Evolutionary conservation across 192 early-diverging fungal species (phyloP).

Genomic region (Rhizoclosmatium sp.): DNA sequence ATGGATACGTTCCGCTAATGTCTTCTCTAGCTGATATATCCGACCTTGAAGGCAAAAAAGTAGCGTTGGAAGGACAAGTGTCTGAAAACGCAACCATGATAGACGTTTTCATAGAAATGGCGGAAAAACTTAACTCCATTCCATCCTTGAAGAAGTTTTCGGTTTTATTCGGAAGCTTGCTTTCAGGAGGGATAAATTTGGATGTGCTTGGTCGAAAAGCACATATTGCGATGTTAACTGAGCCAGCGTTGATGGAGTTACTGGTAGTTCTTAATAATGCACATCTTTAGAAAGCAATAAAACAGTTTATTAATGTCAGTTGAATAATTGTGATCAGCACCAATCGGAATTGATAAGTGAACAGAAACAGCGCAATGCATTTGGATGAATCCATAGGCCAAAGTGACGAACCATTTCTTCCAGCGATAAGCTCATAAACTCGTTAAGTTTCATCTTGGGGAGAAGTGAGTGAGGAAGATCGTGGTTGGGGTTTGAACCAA

Average conservation of each 20-base stretch:
- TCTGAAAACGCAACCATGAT: conserved; percentile 3
- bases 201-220: conserved; percentile 38
- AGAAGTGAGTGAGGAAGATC: not conserved
- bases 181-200: not conserved
- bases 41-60: not conserved
- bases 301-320: no score
- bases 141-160: conserved; percentile 1
- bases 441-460: conserved; percentile 9
- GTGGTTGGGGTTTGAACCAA: not conserved
- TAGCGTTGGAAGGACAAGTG: not conserved
- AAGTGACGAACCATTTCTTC: conserved; percentile 1
- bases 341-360: not conserved
- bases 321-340: not conserved
- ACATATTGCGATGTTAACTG: conserved; percentile 40
- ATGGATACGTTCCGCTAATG: conserved; percentile 26
- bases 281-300: not conserved
- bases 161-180: conserved; percentile 12
- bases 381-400: conserved; percentile 15
- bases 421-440: conserved; percentile 6
- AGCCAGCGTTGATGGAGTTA: conserved; percentile 22
- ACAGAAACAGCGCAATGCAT: not conserved
- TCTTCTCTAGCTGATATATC: conserved; percentile 19
- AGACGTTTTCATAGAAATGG: conserved; percentile 28
- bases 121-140: conserved; percentile 13
- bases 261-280: not conserved